Evolutionary conservation across 768 basidiomycete genomes (phyloP).

Genomic region (Pleurotus eryngii): DNA sequence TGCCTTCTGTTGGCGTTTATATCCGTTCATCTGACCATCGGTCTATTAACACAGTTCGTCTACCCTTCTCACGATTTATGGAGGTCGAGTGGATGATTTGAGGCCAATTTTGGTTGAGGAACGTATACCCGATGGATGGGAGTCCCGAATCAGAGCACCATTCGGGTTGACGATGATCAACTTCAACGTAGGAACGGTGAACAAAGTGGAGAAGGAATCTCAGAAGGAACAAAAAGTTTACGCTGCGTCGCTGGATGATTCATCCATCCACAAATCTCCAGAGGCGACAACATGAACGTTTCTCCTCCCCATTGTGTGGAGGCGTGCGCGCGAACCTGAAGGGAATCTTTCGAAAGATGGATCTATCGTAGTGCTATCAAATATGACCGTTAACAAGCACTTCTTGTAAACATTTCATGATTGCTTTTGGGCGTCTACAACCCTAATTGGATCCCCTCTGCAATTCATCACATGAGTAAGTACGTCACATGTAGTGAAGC

Average conservation of each 20-base stretch:
- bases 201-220: conserved; percentile 31
- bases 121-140: conserved; percentile 69
- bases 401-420: no score
- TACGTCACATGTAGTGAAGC: no score
- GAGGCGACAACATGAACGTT: not conserved
- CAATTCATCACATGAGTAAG: no score
- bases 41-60: conserved; percentile 41
- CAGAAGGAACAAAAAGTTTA: conserved; percentile 1
- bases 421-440: no score
- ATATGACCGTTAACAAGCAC: no score
- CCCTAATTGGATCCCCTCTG: no score
- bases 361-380: no score
- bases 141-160: conserved; percentile 50
- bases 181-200: conserved; percentile 46
- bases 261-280: conserved; percentile 1
- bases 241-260: conserved; percentile 3
- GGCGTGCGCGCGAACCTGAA: no score
- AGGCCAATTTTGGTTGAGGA: conserved; percentile 61
- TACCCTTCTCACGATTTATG: conserved; percentile 63
- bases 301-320: not conserved
- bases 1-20: not conserved
- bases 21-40: not conserved
- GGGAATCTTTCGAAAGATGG: no score
- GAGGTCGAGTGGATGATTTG: conserved; percentile 56
- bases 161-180: conserved; percentile 56